Evolutionary conservation across 257 asterid genomes (phyloP).

Genomic region (Craterostigma plantagineum): DNA sequence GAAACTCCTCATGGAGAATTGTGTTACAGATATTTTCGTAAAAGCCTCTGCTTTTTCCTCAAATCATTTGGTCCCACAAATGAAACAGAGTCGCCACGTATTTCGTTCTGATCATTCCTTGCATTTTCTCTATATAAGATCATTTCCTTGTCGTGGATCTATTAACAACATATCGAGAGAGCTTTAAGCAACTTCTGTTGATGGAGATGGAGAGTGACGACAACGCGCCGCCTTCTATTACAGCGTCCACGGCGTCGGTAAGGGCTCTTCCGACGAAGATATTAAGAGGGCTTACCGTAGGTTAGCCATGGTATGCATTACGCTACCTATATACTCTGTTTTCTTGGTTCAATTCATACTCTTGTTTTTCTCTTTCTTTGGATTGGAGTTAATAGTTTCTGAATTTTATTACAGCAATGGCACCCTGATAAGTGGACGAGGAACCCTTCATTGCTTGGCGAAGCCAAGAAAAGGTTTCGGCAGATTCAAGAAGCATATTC

Average conservation of each 20-base stretch:
- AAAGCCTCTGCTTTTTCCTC: no score
- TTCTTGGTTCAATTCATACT: not conserved
- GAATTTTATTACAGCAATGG: slow-evolving; percentile 66
- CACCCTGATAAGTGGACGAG: slow-evolving; percentile 75
- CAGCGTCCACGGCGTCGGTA: slow-evolving; percentile 36
- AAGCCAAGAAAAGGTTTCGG: slow-evolving; percentile 61
- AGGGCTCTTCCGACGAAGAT: slow-evolving; percentile 40
- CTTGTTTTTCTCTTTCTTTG: not conserved
- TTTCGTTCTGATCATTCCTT: no score
- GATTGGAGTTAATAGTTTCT: no score
- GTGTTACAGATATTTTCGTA: no score
- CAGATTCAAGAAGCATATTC: slow-evolving; percentile 87
- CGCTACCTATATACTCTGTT: slow-evolving; percentile 1
- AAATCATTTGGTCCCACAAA: no score
- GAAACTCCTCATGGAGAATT: no score
- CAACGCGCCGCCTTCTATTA: slow-evolving; percentile 20
- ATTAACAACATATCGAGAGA: no score
- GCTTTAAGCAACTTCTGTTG: no score
- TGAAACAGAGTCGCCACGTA: no score
- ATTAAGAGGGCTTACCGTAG: slow-evolving; percentile 57
- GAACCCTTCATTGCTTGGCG: slow-evolving; percentile 36
- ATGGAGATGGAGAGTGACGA: no score
- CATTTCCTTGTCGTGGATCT: no score
- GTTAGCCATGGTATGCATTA: slow-evolving; percentile 67
- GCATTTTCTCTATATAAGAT: no score